These are phyloP conservation scores for Mallotus repandus DNA, from an alignment of 441 rosid species.

Conservation along the genomic window DNA sequence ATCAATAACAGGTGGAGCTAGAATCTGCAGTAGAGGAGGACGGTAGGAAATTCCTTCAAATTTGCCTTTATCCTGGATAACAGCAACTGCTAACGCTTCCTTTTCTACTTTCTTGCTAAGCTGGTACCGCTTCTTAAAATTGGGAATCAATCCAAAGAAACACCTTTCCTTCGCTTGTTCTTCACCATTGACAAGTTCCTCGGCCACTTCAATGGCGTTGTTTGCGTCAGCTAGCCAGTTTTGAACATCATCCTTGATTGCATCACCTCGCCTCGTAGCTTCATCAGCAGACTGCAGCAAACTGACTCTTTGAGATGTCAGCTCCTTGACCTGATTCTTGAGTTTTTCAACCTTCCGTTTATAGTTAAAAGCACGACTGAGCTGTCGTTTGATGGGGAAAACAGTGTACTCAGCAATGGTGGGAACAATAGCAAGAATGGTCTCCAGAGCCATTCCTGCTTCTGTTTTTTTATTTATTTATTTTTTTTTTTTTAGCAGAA, in stretches of 20 bases:
- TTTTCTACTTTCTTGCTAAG: background rate
- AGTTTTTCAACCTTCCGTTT: constrained; percentile 2
- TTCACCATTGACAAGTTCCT: background rate
- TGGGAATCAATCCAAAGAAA: background rate
- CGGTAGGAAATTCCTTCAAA: background rate
- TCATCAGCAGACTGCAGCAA: background rate
- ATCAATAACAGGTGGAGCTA: background rate
- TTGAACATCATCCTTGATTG: background rate
- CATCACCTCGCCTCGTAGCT: background rate
- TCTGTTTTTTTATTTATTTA: too few relatives aligned
- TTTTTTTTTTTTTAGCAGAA: too few relatives aligned
- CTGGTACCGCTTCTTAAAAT: background rate
- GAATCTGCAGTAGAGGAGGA: background rate
- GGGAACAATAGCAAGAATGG: too few relatives aligned
- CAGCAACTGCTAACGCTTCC: background rate
- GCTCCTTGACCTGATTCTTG: background rate
- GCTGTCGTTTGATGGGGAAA: background rate
- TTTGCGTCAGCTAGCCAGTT: background rate
- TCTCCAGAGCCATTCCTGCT: too few relatives aligned
- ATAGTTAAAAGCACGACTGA: background rate
- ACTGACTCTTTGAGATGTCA: background rate
- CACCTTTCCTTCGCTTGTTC: background rate
- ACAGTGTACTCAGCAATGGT: too few relatives aligned
- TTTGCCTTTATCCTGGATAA: background rate
- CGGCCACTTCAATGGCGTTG: background rate